Conservation (phyloP, 2,329 filamentous ascomycete genomes). For the Phialophora chinensis region DNA sequence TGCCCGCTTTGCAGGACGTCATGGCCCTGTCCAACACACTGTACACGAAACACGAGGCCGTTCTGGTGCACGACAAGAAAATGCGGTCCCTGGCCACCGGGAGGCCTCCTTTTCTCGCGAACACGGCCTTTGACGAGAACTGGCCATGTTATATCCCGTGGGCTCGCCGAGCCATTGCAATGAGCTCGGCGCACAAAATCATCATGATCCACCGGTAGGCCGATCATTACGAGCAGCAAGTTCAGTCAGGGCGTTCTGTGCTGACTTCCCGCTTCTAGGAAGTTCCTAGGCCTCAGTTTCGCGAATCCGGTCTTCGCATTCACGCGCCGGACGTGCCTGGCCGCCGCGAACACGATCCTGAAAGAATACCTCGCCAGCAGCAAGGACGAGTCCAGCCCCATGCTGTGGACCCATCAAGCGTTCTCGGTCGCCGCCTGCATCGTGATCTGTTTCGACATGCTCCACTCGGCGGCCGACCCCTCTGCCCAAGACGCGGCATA, state of each 20-base stretch:
- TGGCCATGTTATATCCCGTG: constrained; percentile 52
- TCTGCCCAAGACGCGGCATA: constrained; percentile 15
- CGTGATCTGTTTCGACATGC: constrained; percentile 46
- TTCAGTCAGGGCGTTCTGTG: not conserved
- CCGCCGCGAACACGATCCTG: constrained; percentile 50
- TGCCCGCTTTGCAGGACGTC: constrained; percentile 49
- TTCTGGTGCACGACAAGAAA: constrained; percentile 49
- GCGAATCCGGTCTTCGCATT: constrained; percentile 49
- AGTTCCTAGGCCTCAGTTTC: constrained; percentile 51
- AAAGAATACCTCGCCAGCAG: constrained; percentile 47
- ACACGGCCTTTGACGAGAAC: constrained; percentile 43
- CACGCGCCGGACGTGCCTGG: constrained; percentile 50
- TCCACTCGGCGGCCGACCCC: constrained; percentile 43
- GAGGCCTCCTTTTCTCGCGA: constrained; percentile 46
- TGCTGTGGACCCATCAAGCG: constrained; percentile 51
- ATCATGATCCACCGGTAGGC: constrained; percentile 37
- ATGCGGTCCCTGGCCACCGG: constrained; percentile 45
- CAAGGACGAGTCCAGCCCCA: constrained; percentile 46
- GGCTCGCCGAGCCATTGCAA: constrained; percentile 49
- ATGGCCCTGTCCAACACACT: constrained; percentile 45
- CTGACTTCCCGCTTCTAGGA: constrained; percentile 36
- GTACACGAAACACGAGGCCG: constrained; percentile 50
- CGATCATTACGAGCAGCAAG: not conserved
- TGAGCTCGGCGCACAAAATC: constrained; percentile 42
- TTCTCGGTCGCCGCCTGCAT: constrained; percentile 49